Evolutionary conservation across 2,329 filamentous ascomycete genomes (phyloP), one percentile per base, ranked within the genome.

Genomic region (Aureobasidium melanogenum): DNA sequence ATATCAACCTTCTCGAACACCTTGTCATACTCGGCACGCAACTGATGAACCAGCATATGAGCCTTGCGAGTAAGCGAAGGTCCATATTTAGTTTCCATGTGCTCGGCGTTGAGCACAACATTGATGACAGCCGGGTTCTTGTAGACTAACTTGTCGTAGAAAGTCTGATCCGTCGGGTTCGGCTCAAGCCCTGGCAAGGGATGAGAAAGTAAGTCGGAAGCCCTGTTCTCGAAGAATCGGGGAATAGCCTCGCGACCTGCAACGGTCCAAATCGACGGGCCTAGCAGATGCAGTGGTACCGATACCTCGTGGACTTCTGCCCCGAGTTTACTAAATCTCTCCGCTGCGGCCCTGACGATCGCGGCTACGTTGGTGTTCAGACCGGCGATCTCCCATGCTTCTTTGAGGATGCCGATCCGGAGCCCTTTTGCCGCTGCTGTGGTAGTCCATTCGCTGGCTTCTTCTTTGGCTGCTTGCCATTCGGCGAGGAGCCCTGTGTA

Each of bases 181-280:
- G 67, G 68, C n/a, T 70, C 67, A 8, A 73, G 63, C 32, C 68
- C 65, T 15, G 71, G 70, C 56, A 72, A 63, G 3, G 71, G 64
- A 57, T 73, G 67, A 17, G 64, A 64, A 3, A 73, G 66, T 12
- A 69, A 58, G 28, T 70, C 69, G 3, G 69, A 65, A 7, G 69
- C 66, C n/a, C 64, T 64, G 62, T 71, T 72, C 36, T 66, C 61
- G 26, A 73, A 62, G 30, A 65, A 69, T 38, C 68, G 60, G 2
- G 67, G 67, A 58, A 75, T 72, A 30, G 63, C 65, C 8, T 70
- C 67, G 12, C 72, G 67, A 6, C 70, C 68, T 0, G 69, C 69
- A 12, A 73, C 66, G 1, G 80, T 80, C 79, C 80, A 82, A 63
- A 83, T 77, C 0, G 75, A 69, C 0, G 77, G 73, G 0, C 75